These are phyloP conservation scores for Penicillium psychrosexuale DNA, from an alignment of 2,329 filamentous ascomycete species.

Conservation along the genomic window DNA sequence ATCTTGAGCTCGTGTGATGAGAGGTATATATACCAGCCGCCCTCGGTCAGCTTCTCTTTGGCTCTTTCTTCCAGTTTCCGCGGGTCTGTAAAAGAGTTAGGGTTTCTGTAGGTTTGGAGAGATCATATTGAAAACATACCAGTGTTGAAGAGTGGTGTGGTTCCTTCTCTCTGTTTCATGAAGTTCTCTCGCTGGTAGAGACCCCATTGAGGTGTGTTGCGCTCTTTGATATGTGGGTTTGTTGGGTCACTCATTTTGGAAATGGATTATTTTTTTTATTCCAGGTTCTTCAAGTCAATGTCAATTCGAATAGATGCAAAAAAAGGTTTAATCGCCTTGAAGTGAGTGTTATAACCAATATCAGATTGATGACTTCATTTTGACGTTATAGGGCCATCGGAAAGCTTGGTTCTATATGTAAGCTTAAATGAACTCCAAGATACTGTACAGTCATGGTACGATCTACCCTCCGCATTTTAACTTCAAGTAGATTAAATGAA, in stretches of 20 bases:
- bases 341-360: background rate
- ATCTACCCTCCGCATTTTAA: background rate
- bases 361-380: constrained; percentile 30
- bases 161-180: constrained; percentile 52
- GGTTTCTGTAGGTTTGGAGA: background rate
- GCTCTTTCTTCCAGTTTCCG: constrained; percentile 59
- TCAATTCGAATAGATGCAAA: background rate
- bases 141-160: constrained; percentile 53
- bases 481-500: too few species aligned
- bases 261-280: background rate
- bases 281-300: background rate
- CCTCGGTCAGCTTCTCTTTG: constrained; percentile 54
- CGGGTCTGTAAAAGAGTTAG: constrained; percentile 38
- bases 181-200: constrained; percentile 57
- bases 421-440: background rate
- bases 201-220: constrained; percentile 54
- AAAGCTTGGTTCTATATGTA: background rate
- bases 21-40: constrained; percentile 49
- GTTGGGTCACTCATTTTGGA: constrained; percentile 43
- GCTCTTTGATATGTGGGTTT: constrained; percentile 50
- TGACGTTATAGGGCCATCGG: constrained; percentile 18
- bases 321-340: background rate
- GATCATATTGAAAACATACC: constrained; percentile 27
- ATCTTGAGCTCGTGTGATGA: too few species aligned
- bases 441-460: too few species aligned